Evolutionary conservation across 2,329 filamentous ascomycete genomes (phyloP).

Genomic region (Hawksworthiomyces lignivorus): DNA sequence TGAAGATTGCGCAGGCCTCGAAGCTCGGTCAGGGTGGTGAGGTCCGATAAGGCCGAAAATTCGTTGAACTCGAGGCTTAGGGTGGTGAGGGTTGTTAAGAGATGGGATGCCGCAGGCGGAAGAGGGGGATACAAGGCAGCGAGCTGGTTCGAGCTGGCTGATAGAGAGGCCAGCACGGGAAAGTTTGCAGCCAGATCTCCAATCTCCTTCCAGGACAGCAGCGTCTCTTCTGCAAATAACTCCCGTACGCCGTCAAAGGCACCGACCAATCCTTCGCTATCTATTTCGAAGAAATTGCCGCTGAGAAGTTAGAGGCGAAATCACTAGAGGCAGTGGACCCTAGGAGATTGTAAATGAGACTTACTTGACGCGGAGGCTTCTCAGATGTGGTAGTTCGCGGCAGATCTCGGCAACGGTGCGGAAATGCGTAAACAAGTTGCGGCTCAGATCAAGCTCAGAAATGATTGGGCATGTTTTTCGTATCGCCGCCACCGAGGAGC

Average conservation of each 20-base stretch:
- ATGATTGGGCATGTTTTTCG: constrained; percentile 55
- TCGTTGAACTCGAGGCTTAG: constrained; percentile 67
- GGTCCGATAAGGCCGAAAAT: constrained; percentile 51
- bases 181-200: constrained; percentile 47
- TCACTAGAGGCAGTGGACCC: no score
- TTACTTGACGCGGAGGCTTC: constrained; percentile 63
- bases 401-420: constrained; percentile 64
- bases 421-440: constrained; percentile 69
- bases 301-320: no score
- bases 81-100: constrained; percentile 53
- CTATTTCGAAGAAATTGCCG: constrained; percentile 60
- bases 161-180: constrained; percentile 40
- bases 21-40: constrained; percentile 46
- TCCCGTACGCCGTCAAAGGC: constrained; percentile 47
- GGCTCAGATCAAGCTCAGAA: constrained; percentile 72
- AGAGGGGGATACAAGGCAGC: constrained; percentile 34
- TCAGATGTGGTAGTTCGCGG: constrained; percentile 57
- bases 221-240: constrained; percentile 58
- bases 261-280: constrained; percentile 25
- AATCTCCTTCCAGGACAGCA: constrained; percentile 60
- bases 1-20: constrained; percentile 51
- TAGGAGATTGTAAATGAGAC: no score
- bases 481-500: constrained; percentile 31
- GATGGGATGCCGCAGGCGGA: constrained; percentile 32
- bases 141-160: constrained; percentile 52